phyloP scores from a whole-genome alignment of 169 alveolate species.

The Plasmodium ovale region DNA sequence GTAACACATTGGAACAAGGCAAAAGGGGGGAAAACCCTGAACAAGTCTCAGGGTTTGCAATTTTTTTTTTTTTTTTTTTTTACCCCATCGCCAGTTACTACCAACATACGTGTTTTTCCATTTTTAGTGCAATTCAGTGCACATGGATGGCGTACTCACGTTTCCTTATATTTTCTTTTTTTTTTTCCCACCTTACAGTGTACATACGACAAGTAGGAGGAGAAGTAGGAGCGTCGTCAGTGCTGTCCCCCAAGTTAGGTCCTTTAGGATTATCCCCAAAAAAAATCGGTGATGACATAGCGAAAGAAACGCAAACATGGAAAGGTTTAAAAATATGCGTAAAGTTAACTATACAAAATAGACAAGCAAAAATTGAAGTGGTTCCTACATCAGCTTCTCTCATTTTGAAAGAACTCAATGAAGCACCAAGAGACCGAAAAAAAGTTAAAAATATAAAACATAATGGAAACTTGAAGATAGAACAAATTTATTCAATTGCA shows the following conservation, averaged over 20 bases:
- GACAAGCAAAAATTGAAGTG: conserved; percentile 94
- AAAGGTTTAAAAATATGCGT: conserved; percentile 96
- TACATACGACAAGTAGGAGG: conserved; percentile 97
- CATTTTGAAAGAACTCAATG: conserved; percentile 95
- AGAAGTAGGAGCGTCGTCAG: conserved; percentile 97
- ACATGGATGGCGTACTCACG: background rate
- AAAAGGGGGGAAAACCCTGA: no score
- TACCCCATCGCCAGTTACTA: no score
- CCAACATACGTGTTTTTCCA: no score
- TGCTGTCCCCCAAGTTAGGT: conserved; percentile 98
- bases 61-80: no score
- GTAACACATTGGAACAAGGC: no score
- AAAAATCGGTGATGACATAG: conserved; percentile 98
- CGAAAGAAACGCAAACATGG: conserved; percentile 96
- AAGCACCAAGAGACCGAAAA: conserved; percentile 97
- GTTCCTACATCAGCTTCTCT: conserved; percentile 97
- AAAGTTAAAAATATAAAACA: conserved; percentile 96
- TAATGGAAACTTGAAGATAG: conserved; percentile 96
- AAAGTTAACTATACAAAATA: conserved; percentile 93
- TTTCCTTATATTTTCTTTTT: background rate
- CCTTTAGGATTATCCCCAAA: conserved; percentile 97
- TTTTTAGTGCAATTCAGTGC: no score
- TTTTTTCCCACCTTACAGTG: conserved; percentile 79
- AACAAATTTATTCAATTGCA: conserved; percentile 93
- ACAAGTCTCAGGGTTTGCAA: no score